Base-by-base conservation (phyloP, 768 basidiomycete species). In the Mrakia frigida region DNA sequence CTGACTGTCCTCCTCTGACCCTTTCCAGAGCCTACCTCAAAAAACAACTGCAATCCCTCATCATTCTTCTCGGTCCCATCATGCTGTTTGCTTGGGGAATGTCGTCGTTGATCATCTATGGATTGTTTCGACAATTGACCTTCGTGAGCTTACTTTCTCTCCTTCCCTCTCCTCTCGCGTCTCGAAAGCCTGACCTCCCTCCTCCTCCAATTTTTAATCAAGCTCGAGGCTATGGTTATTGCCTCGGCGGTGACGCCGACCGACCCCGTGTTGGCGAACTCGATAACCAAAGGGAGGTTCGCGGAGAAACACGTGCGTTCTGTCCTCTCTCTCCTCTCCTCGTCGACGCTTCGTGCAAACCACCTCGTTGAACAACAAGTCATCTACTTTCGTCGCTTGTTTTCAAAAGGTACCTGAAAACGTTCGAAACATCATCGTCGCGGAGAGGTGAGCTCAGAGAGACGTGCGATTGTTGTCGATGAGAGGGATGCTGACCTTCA, bases 81-180 rank as follows among this genome's bases (percentile, higher is more conserved):
- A 86, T 86, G 85, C 80, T 81, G 0, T 69, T 80, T 33, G 85
- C 84, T 0, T 86, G 85, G 85, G 83, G 85, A 79, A 74, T 82
- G 52, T 81, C 81, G 13, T 81, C 80, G 4, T 76, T 83, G 1
- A 78, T 86, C 46, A 81, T 86, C 43, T 83, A 81, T 79, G 83
- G 80, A 6, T 76, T 86, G 74, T 82, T 85, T 10, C 84, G 84
- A 1, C 80, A 80, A 25, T 72, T 86, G 63, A 82, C 82, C 0
- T 86, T 83, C 76, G 79, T 83, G 35, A 31, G 79, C 72, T 71
- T 35, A 53, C 33, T 60, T 18, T 53, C 52, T 21, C 52, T 53
- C 16, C 52, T 18, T 28, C 56, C 13, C 5, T 28, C 56, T 25
- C 56, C 9, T 28, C 56, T 10, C 25, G n/a, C 25, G 16, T 52